A percentile compares a stretch with the other conserved stretches of the same genome.
Evolutionary conservation across 2,329 filamentous ascomycete species (phyloP).

Genomic region (Leptographium flavum): DNA sequence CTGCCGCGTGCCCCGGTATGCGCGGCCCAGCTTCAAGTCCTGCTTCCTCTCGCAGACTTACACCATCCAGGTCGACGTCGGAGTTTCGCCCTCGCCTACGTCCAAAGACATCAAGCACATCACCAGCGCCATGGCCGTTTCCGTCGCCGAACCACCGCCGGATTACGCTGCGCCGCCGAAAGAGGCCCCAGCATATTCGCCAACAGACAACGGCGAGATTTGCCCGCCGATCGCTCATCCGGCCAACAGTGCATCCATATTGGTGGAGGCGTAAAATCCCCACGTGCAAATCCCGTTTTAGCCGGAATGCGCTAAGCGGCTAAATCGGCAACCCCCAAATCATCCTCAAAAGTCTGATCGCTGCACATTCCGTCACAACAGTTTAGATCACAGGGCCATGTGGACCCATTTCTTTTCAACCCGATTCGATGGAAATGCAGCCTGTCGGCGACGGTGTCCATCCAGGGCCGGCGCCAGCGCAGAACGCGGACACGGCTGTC

Average conservation of each 20-base stretch:
- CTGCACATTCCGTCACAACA: too few species aligned
- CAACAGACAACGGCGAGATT: too few species aligned
- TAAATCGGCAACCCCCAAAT: neutral
- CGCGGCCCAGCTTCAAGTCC: slow-evolving; percentile 1
- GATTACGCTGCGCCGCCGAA: too few species aligned
- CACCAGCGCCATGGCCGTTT: neutral
- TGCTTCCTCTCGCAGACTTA: slow-evolving; percentile 6
- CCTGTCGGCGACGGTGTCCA: neutral
- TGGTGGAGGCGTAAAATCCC: too few species aligned
- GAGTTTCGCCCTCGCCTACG: neutral
- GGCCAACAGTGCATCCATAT: too few species aligned
- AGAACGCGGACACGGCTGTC: neutral
- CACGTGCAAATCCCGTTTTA: too few species aligned
- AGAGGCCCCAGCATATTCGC: too few species aligned
- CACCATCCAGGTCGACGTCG: slow-evolving; percentile 4
- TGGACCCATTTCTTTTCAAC: too few species aligned
- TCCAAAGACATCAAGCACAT: neutral
- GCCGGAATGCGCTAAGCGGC: neutral
- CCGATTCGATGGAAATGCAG: neutral
- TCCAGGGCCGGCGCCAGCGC: neutral
- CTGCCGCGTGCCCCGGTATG: neutral
- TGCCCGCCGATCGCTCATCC: too few species aligned
- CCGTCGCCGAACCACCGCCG: neutral
- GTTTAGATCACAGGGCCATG: too few species aligned
- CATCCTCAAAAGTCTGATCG: too few species aligned